Conservation (phyloP, 2,329 filamentous ascomycete genomes). For the Pseudocercospora ulei region DNA sequence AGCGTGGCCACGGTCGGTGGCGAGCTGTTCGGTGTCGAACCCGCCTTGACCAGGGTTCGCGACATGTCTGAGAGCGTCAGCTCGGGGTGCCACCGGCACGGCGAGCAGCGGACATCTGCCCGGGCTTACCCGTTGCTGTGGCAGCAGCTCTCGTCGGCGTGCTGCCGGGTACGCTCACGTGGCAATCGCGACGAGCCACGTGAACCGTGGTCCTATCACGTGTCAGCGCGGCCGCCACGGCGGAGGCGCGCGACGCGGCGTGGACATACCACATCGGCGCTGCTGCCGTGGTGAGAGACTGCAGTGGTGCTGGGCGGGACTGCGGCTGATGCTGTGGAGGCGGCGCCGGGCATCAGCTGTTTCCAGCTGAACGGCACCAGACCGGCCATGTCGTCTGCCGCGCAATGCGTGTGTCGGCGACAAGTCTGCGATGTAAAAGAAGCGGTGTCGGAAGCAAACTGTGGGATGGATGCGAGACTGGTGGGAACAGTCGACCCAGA, state of each 20-base stretch:
- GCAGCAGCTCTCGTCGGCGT: conserved; percentile 21
- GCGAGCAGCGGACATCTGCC: too few relatives aligned
- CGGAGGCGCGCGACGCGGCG: background rate
- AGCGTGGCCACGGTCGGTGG: conserved; percentile 12
- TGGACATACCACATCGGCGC: background rate
- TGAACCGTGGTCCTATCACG: background rate
- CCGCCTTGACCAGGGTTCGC: conserved; percentile 16
- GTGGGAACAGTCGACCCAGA: conserved; percentile 7
- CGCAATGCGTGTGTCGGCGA: conserved; percentile 10
- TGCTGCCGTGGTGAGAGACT: background rate
- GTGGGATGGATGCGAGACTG: conserved; percentile 20
- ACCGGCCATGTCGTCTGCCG: conserved; percentile 18
- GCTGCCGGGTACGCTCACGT: conserved; percentile 10
- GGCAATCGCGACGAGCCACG: background rate
- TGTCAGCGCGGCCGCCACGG: background rate
- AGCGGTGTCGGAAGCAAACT: conserved; percentile 15
- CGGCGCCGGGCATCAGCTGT: conserved; percentile 13
- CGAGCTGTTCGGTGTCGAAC: conserved; percentile 15
- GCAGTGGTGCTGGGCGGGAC: background rate
- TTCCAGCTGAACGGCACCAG: conserved; percentile 16
- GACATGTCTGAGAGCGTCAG: conserved; percentile 22
- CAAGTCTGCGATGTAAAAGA: conserved; percentile 12
- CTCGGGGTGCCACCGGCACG: too few relatives aligned
- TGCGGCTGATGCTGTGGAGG: conserved; percentile 4
- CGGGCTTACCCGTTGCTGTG: conserved; percentile 22